Conservation (phyloP, 192 early-diverging fungal genomes). For the Coemansia sp. region DNA sequence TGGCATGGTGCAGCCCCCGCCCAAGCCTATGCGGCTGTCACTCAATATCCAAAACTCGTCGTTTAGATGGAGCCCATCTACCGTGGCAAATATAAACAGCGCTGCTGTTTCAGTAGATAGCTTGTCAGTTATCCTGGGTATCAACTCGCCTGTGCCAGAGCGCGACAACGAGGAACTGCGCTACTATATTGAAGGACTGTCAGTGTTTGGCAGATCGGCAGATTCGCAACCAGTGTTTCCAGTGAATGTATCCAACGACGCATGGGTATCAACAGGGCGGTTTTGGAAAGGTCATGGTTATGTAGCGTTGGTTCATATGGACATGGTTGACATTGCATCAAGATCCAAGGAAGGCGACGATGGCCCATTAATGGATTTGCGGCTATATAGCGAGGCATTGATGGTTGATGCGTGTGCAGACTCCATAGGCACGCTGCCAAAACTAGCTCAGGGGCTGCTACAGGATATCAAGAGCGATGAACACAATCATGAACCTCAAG, state of each 20-base stretch:
- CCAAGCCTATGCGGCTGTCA: conserved; percentile 50
- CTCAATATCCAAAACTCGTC: conserved; percentile 53
- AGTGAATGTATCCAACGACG: conserved; percentile 43
- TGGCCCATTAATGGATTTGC: conserved; percentile 41
- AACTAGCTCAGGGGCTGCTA: conserved; percentile 25
- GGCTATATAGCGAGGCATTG: conserved; percentile 44
- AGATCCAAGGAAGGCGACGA: conserved; percentile 38
- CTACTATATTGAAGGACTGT: conserved; percentile 49
- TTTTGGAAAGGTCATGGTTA: conserved; percentile 53
- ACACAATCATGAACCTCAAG: background rate
- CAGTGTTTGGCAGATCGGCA: conserved; percentile 38
- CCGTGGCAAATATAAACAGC: conserved; percentile 31
- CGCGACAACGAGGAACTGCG: conserved; percentile 50
- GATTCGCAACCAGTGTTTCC: conserved; percentile 25
- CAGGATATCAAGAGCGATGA: conserved; percentile 16
- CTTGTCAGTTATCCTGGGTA: conserved; percentile 45
- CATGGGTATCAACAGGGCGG: conserved; percentile 48
- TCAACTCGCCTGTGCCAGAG: conserved; percentile 35
- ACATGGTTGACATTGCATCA: conserved; percentile 45
- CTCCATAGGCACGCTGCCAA: conserved; percentile 33
- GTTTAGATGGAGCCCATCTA: conserved; percentile 29
- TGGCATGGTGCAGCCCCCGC: conserved; percentile 51
- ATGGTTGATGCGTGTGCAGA: conserved; percentile 46
- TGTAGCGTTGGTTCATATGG: conserved; percentile 46
- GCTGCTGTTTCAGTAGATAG: conserved; percentile 48